Conservation (phyloP, 441 rosid genomes). For the Erysimum cheiri region DNA sequence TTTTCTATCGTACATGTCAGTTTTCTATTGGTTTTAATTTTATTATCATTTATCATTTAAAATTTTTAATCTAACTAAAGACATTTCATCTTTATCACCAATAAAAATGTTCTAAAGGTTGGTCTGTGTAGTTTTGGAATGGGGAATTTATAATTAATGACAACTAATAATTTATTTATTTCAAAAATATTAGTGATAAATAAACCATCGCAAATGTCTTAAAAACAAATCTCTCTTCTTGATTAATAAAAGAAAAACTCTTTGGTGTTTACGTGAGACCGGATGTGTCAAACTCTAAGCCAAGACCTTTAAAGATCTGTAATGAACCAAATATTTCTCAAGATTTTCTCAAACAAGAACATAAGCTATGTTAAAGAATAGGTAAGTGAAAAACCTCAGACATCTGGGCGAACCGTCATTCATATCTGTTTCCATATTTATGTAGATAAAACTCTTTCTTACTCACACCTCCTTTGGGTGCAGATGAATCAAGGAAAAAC, state of each 20-base stretch:
- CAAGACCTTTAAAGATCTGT: slow-evolving; percentile 39
- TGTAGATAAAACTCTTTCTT: slow-evolving; percentile 65
- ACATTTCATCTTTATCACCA: too few relatives aligned
- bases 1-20: too few relatives aligned
- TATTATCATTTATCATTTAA: too few relatives aligned
- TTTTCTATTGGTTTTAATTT: too few relatives aligned
- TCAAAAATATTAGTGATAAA: too few relatives aligned
- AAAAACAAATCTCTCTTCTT: neutral
- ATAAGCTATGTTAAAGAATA: neutral
- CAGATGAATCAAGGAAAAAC: slow-evolving; percentile 47
- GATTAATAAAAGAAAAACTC: neutral
- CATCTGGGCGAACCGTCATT: slow-evolving; percentile 53
- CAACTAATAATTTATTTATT: too few relatives aligned
- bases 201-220: too few relatives aligned
- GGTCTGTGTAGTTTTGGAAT: too few relatives aligned
- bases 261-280: slow-evolving; percentile 44
- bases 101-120: too few relatives aligned
- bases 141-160: too few relatives aligned
- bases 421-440: slow-evolving; percentile 67
- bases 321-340: slow-evolving; percentile 18
- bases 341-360: slow-evolving; percentile 28
- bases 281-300: slow-evolving; percentile 44
- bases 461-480: slow-evolving; percentile 80
- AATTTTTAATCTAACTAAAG: too few relatives aligned
- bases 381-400: slow-evolving; percentile 30